phyloP scores from a whole-genome alignment of 2,329 filamentous ascomycete species.

The Paraphaeosphaeria sporulosa region DNA sequence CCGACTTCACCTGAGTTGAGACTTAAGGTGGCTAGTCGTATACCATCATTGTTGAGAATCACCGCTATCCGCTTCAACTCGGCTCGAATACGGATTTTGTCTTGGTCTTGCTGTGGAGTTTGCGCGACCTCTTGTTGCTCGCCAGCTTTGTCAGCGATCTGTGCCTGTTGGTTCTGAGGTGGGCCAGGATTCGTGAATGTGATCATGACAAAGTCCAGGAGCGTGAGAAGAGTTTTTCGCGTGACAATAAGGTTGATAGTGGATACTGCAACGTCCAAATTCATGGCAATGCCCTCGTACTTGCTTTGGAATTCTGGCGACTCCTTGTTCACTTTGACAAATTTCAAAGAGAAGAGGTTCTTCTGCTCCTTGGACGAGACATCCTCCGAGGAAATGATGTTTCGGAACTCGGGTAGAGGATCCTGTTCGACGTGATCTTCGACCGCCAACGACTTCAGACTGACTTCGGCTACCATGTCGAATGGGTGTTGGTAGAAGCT shows the following conservation, averaged over 20 bases:
- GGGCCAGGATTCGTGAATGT: slow-evolving; percentile 79
- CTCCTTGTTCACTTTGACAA: slow-evolving; percentile 84
- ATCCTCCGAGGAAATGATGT: slow-evolving; percentile 92
- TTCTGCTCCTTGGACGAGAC: slow-evolving; percentile 73
- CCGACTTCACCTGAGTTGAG: slow-evolving; percentile 92
- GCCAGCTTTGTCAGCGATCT: slow-evolving; percentile 39
- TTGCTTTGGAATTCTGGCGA: slow-evolving; percentile 93
- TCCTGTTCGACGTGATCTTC: slow-evolving; percentile 94
- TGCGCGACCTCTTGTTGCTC: slow-evolving; percentile 48
- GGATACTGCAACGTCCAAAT: slow-evolving; percentile 87
- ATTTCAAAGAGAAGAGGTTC: slow-evolving; percentile 86
- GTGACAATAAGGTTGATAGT: slow-evolving; percentile 98
- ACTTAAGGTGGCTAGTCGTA: slow-evolving; percentile 88
- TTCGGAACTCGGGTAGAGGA: slow-evolving; percentile 89
- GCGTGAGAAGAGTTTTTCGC: slow-evolving; percentile 85
- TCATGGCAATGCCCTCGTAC: slow-evolving; percentile 92
- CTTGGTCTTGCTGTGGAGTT: slow-evolving; percentile 57
- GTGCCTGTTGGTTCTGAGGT: slow-evolving; percentile 48
- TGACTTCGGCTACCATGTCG: slow-evolving; percentile 92
- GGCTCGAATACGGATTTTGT: slow-evolving; percentile 91
- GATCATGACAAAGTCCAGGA: slow-evolving; percentile 91
- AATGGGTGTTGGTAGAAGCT: slow-evolving; percentile 88
- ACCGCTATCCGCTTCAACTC: slow-evolving; percentile 92
- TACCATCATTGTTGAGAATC: slow-evolving; percentile 97
- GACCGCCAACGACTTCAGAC: slow-evolving; percentile 83